Evolutionary conservation across 2,329 filamentous ascomycete genomes (phyloP).

Genomic region (Dothistroma pini): DNA sequence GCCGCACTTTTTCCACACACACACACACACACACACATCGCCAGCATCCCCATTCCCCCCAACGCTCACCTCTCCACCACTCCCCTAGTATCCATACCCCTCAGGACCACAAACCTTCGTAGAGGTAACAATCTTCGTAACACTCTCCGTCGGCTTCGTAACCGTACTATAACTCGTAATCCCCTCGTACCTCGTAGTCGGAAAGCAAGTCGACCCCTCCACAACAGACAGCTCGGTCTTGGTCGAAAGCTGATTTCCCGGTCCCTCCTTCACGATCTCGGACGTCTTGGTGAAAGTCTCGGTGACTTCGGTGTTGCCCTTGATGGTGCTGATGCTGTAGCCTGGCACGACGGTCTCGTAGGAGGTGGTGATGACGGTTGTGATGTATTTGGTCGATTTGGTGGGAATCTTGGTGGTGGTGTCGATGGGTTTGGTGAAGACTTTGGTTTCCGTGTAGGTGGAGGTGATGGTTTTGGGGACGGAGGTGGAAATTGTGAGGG

Average conservation of each 20-base stretch:
- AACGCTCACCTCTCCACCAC: neutral
- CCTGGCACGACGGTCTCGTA: neutral
- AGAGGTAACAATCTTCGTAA: neutral
- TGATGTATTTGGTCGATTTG: neutral
- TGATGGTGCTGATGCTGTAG: neutral
- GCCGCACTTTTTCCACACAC: neutral
- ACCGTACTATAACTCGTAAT: neutral
- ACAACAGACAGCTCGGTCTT: neutral
- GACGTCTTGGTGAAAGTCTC: neutral
- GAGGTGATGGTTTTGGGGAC: neutral
- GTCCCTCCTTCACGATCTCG: neutral
- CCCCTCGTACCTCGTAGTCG: neutral
- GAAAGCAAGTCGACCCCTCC: neutral
- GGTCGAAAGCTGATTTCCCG: neutral
- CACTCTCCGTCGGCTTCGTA: neutral
- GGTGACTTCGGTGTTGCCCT: neutral
- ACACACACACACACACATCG: neutral
- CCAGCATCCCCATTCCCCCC: neutral
- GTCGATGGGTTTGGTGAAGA: neutral
- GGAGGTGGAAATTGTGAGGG: neutral
- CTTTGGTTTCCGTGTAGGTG: neutral
- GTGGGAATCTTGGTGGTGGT: slow-evolving; percentile 2
- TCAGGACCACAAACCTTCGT: slow-evolving; percentile 4
- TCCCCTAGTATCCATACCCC: slow-evolving; percentile 2
- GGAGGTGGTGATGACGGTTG: neutral